Base-by-base conservation (phyloP, 768 basidiomycete genomes). In the Candolleomyces aberdarensis region DNA sequence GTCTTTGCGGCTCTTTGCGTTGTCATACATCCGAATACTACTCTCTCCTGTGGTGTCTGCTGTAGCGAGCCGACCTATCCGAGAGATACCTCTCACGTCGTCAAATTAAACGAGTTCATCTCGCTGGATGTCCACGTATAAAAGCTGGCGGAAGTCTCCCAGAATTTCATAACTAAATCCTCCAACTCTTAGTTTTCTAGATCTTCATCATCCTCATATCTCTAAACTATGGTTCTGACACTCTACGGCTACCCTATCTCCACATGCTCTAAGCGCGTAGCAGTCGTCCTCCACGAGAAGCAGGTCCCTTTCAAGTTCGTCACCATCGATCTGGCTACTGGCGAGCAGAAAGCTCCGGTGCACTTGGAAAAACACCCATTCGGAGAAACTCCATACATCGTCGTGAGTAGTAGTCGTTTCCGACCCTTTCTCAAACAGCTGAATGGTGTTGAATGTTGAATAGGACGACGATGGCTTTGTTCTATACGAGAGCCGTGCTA, bases 361-460 rank as follows among this genome's bases (percentile, higher is more conserved):
- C 56, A 36, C 48, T 47, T 53, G 48, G 60, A 57, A 32, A 64
- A 64, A 52, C 63, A 64, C 19, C 63, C 63, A 17, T 64, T 64
- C 20, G 63, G 63, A 43, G 50, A 61, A 36, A 56, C 61, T 13
- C 63, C 63, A 41, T 64, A 61, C 43, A 32, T 64, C 19, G 59
- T 64, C 26, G n/a, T 13, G 43, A 13, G 14, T 44, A 13, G 14
- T 44, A 44, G 14, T 3, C 43, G 3, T n/a, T 44, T 44, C 43
- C n/a, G 2, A 1, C 14, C 13, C 14, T 3, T 44, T 13, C n/a
- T 44, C n/a, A 44, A 13, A 13, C n/a, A 13, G 19, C 22, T 43
- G 10, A 17, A 17, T 44, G 32, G 20, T 44, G 20, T 9, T n/a
- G 8, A n/a, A 3, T 41, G 40, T 39, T 3, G 22, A 20, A 15